Evolutionary conservation across 768 basidiomycete species (phyloP), one percentile per base, ranked within the genome.

Genomic region (Royoungia palumana): DNA sequence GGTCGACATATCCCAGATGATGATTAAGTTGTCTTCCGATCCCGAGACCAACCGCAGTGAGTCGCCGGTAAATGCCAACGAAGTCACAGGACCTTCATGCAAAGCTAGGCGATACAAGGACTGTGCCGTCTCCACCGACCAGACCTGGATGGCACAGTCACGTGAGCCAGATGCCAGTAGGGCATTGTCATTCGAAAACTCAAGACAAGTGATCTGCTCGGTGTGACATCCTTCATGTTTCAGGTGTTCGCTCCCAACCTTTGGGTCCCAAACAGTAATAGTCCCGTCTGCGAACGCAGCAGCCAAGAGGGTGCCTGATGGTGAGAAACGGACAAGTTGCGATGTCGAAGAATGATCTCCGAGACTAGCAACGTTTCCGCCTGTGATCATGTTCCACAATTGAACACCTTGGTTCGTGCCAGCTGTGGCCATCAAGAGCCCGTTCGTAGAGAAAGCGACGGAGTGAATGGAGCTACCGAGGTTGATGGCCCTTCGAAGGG

Each of bases 51-150:
- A 32, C 8, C 35, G 16, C 1, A 22, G 35, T 0, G 60, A 59
- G 32, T 64, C 54, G 12, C 37, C 46, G 1, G 63, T 61, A 44
- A 66, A 67, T 1, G 28, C 54, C 35, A 67, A 40, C 6, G 52
- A 39, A 4, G 27, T 44, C 35, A 67, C 61, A 2, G 46, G 25
- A 19, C 50, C 55, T 35, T 58, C 52, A 41, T 65, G 67, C 0
- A 38, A 19, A 3, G 34, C 42, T 1, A 62, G 34, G 32, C 35
- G 44, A 16, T 57, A 41, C 37, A 65, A 28, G 2, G 35, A 12
- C 17, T 57, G 49, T 8, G 51, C 49, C 0, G 45, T 55, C 35
- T 44, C 39, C 20, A 57, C n/a, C 7, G 58, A 61, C 65, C 65
- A 68, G 10, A 66, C 48, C 21, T 49, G 53, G 24, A 63, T 56